These are phyloP conservation scores for Coemansia reversa DNA, from an alignment of 192 early-diverging fungal genomes.

Conservation along the genomic window DNA sequence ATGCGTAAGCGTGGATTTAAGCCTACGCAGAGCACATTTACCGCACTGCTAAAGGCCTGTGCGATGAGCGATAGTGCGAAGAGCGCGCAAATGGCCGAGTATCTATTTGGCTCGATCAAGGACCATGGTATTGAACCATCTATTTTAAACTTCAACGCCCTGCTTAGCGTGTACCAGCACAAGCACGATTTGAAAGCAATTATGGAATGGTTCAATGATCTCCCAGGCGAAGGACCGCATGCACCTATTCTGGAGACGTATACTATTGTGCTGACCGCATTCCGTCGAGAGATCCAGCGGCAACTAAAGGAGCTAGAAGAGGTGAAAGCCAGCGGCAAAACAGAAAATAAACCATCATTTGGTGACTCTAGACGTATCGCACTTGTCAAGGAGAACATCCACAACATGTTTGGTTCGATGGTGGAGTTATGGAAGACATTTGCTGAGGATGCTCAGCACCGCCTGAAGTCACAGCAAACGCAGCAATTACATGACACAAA, in stretches of 20 bases:
- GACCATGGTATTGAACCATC: conserved; percentile 20
- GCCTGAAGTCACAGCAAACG: conserved; percentile 1
- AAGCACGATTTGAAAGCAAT: conserved; percentile 27
- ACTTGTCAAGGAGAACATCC: conserved; percentile 22
- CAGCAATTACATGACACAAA: conserved; percentile 10
- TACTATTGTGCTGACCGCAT: conserved; percentile 32
- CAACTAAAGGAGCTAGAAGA: conserved; percentile 16
- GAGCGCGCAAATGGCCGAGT: conserved; percentile 26
- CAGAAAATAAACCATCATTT: background rate
- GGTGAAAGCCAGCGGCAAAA: background rate
- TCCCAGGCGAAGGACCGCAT: conserved; percentile 21
- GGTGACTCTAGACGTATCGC: conserved; percentile 12
- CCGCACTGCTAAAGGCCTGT: conserved; percentile 41
- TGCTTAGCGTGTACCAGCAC: conserved; percentile 44
- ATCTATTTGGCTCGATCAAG: conserved; percentile 23
- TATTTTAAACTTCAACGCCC: conserved; percentile 31
- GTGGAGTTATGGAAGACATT: conserved; percentile 28
- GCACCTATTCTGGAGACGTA: conserved; percentile 47
- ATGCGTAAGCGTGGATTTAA: conserved; percentile 45
- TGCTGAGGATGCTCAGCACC: conserved; percentile 26
- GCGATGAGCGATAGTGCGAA: conserved; percentile 34
- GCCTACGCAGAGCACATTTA: conserved; percentile 46
- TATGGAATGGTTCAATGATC: conserved; percentile 23
- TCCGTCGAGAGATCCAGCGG: conserved; percentile 33
- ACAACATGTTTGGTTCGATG: conserved; percentile 19